phyloP scores from a whole-genome alignment of 1,284 basidiomycete species.

The Earliella scabrosa region DNA sequence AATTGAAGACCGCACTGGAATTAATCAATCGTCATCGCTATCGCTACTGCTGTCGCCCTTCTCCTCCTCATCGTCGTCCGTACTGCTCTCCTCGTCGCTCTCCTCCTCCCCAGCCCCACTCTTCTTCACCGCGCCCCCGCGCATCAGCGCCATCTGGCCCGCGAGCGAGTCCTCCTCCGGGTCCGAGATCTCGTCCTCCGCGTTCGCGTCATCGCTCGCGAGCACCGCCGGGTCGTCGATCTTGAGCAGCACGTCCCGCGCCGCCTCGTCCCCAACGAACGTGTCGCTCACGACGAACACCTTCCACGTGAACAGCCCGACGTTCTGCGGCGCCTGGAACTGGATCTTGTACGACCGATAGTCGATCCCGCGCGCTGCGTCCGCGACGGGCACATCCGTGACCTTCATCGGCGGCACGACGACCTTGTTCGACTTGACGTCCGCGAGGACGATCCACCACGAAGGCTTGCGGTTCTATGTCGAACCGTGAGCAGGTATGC shows the following conservation, averaged over 20 bases:
- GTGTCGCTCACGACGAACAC: constrained; percentile 88
- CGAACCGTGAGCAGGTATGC: neutral
- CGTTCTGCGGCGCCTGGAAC: constrained; percentile 92
- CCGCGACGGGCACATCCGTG: constrained; percentile 77
- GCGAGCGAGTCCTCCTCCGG: constrained; percentile 95
- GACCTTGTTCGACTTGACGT: constrained; percentile 87
- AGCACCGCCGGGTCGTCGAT: constrained; percentile 76
- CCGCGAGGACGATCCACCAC: constrained; percentile 94
- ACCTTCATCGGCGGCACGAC: constrained; percentile 92
- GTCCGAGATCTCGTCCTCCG: constrained; percentile 93
- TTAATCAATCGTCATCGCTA: constrained; percentile 27
- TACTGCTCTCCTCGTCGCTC: constrained; percentile 51
- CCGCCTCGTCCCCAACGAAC: constrained; percentile 83
- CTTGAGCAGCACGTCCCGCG: constrained; percentile 76
- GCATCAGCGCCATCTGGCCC: constrained; percentile 98
- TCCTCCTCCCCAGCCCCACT: constrained; percentile 40
- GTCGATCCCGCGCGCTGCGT: constrained; percentile 41
- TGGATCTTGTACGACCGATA: constrained; percentile 88
- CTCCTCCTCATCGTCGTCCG: constrained; percentile 52
- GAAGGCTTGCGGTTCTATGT: constrained; percentile 77
- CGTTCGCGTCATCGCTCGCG: constrained; percentile 59
- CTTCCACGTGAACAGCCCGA: constrained; percentile 91
- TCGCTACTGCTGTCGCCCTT: constrained; percentile 45
- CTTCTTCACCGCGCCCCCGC: constrained; percentile 87
- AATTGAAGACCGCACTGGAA: constrained; percentile 10